Percentiles rank a stretch among this genome's conserved stretches.
phyloP scores from a whole-genome alignment of 169 alveolate genomes.

The Prorocentrum cordatum region DNA sequence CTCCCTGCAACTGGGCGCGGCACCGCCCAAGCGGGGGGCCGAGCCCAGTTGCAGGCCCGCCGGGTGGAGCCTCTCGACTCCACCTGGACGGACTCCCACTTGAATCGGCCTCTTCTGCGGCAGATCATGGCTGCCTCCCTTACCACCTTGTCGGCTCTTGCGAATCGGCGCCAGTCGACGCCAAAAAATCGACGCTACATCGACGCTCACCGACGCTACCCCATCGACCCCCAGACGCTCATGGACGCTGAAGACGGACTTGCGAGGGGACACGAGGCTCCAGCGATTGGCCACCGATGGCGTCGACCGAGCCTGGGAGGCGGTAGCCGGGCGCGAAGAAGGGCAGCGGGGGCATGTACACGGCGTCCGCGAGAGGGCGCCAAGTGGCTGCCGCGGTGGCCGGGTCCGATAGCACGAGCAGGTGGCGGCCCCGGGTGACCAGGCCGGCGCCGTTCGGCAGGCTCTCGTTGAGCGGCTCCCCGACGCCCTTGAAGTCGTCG shows the following conservation, averaged over 20 bases:
- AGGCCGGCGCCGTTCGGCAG: too few relatives aligned
- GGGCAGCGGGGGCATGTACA: conserved; percentile 17
- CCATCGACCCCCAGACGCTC: background rate
- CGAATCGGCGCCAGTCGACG: background rate
- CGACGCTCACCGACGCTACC: background rate
- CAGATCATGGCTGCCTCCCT: too few relatives aligned
- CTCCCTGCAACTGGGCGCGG: too few relatives aligned
- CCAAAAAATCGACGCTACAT: background rate
- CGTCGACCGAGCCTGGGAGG: background rate
- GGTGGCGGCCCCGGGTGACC: conserved; percentile 35
- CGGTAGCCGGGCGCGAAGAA: background rate
- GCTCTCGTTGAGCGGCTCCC: conserved; percentile 47
- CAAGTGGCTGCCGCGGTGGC: background rate
- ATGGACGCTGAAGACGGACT: background rate
- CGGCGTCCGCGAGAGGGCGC: conserved; percentile 52
- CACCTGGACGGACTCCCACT: too few relatives aligned
- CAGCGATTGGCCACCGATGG: too few relatives aligned
- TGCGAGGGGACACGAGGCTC: too few relatives aligned
- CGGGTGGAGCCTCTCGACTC: too few relatives aligned
- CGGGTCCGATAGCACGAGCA: background rate
- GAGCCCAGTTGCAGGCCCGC: too few relatives aligned
- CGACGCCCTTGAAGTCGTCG: conserved; percentile 45
- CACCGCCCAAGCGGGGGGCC: too few relatives aligned
- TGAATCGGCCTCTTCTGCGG: too few relatives aligned
- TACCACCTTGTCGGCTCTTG: background rate